These are phyloP conservation scores for Ajuga reptans DNA, from an alignment of 305 asterid species.

Conservation along the genomic window DNA sequence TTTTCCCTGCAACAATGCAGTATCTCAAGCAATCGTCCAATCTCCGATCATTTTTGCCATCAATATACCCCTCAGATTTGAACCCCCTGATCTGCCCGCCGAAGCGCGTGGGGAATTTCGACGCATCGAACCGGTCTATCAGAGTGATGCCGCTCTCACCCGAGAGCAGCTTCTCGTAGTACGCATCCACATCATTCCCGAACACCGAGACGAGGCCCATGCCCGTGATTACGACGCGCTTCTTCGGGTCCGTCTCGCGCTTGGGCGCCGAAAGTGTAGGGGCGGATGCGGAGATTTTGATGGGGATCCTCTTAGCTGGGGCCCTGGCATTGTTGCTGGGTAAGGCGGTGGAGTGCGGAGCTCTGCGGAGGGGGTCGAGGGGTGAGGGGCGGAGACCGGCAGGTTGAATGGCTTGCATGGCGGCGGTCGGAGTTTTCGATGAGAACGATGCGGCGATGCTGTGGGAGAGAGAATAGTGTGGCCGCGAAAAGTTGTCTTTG, in stretches of 20 bases:
- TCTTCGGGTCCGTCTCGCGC: conserved; percentile 87
- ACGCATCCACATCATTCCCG: conserved; percentile 73
- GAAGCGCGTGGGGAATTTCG: conserved; percentile 73
- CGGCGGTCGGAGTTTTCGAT: conserved; percentile 30
- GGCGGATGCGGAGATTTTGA: conserved; percentile 44
- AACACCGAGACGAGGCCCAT: conserved; percentile 94
- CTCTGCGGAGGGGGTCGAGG: conserved; percentile 37
- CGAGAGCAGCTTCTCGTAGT: conserved; percentile 69
- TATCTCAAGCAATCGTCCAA: conserved; percentile 82
- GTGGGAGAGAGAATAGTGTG: conserved; percentile 5
- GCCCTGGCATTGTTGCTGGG: conserved; percentile 32
- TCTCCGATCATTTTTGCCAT: conserved; percentile 84
- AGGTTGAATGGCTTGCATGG: conserved; percentile 54
- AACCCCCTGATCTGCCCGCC: conserved; percentile 95
- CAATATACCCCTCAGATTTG: conserved; percentile 70
- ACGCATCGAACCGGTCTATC: conserved; percentile 85
- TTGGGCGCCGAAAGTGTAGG: conserved; percentile 47
- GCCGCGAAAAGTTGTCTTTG: background rate
- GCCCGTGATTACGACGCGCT: conserved; percentile 87
- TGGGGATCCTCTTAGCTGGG: conserved; percentile 29
- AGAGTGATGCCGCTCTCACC: conserved; percentile 87
- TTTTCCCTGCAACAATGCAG: conserved; percentile 91
- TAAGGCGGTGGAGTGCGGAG: conserved; percentile 22
- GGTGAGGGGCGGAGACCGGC: conserved; percentile 49
- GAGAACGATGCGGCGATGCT: conserved; percentile 16